Conservation (phyloP, 2,329 filamentous ascomycete species). For the Byssothecium circinans region DNA sequence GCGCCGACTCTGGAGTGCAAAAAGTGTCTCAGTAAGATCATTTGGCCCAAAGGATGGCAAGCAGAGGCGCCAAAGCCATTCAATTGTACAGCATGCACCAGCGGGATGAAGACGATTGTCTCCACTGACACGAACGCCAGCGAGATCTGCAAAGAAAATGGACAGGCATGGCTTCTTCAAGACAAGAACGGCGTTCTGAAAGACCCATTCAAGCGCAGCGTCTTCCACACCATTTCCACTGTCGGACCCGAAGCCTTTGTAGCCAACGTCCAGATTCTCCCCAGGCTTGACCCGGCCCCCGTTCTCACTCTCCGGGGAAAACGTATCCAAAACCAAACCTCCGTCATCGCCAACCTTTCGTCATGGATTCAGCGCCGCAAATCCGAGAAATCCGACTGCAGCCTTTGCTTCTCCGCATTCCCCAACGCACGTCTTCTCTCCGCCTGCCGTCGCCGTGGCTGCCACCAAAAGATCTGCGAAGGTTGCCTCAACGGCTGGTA, state of each 20-base stretch:
- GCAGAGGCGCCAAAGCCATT: conserved; percentile 35
- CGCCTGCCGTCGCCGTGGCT: conserved; percentile 52
- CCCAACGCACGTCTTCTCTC: conserved; percentile 43
- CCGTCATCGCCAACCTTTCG: conserved; percentile 41
- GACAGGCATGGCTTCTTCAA: conserved; percentile 48
- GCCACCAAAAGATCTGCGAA: conserved; percentile 49
- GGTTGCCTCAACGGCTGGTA: conserved; percentile 51
- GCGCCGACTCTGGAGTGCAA: conserved; percentile 52
- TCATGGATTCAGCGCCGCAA: conserved; percentile 45
- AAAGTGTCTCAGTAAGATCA: conserved; percentile 50
- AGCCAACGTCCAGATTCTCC: conserved; percentile 44
- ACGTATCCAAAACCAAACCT: conserved; percentile 46
- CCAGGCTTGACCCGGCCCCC: conserved; percentile 22
- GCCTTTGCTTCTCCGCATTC: conserved; percentile 50
- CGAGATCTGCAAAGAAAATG: conserved; percentile 47
- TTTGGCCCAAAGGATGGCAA: conserved; percentile 53
- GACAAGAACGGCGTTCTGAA: conserved; percentile 44
- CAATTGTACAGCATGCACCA: conserved; percentile 48
- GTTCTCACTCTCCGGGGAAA: conserved; percentile 43
- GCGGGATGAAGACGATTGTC: conserved; percentile 42
- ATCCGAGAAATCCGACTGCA: conserved; percentile 47
- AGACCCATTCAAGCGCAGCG: conserved; percentile 46
- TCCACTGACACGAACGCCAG: conserved; percentile 44
- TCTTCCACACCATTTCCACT: conserved; percentile 34
- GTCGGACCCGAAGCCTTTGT: conserved; percentile 40